Percentiles rank a stretch among this genome's conserved stretches.
These are phyloP conservation scores for Stagonosporopsis vannaccii DNA, from an alignment of 2,329 filamentous ascomycete species.

Conservation along the genomic window DNA sequence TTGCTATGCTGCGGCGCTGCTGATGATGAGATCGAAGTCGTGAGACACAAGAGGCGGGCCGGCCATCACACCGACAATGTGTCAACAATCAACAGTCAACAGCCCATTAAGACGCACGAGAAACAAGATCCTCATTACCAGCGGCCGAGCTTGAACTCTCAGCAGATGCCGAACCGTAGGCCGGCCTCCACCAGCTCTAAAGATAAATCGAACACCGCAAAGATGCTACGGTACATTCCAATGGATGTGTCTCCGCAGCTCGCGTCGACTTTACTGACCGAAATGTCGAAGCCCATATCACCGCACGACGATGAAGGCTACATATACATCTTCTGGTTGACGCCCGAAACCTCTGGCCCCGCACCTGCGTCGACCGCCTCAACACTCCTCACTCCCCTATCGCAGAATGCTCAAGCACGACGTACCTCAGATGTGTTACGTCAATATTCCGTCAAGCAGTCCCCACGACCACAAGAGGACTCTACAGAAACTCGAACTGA, in stretches of 20 bases:
- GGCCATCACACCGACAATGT: slow-evolving; percentile 16
- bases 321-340: slow-evolving; percentile 99
- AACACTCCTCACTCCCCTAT: slow-evolving; percentile 63
- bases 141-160: slow-evolving; percentile 6
- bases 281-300: slow-evolving; percentile 79
- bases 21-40: slow-evolving; percentile 53
- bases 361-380: slow-evolving; percentile 58
- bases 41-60: slow-evolving; percentile 50
- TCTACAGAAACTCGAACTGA: slow-evolving; percentile 26
- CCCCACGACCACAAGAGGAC: slow-evolving; percentile 17
- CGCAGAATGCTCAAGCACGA: slow-evolving; percentile 32
- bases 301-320: slow-evolving; percentile 79
- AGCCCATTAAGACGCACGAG: slow-evolving; percentile 4
- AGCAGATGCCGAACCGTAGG: not conserved
- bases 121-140: slow-evolving; percentile 12
- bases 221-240: slow-evolving; percentile 73
- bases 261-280: slow-evolving; percentile 73
- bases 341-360: slow-evolving; percentile 65
- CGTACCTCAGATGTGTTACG: slow-evolving; percentile 45
- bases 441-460: slow-evolving; percentile 40
- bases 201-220: slow-evolving; percentile 43
- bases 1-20: slow-evolving; percentile 52
- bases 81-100: slow-evolving; percentile 19
- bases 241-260: slow-evolving; percentile 70
- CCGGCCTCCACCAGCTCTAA: not conserved